Conservation (phyloP, 2,329 filamentous ascomycete species). For the Aspergillus hortae region DNA sequence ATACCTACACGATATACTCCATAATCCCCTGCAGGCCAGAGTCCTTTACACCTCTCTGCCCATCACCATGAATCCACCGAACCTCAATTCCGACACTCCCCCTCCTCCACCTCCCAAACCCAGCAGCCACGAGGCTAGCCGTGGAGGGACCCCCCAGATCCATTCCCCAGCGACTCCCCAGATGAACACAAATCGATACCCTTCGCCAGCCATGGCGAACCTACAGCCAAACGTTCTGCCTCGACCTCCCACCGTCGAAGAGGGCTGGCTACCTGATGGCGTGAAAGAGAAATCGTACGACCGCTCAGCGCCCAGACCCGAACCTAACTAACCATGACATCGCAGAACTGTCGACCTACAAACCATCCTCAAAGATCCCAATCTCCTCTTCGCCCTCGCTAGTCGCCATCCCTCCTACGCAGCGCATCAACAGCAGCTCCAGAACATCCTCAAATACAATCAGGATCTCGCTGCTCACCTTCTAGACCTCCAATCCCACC, state of each 20-base stretch:
- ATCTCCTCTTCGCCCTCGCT: conserved; percentile 71
- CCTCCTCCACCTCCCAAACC: conserved; percentile 72
- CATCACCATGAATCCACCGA: neutral
- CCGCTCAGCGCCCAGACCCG: too few relatives aligned
- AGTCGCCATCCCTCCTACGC: conserved; percentile 70
- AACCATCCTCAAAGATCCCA: conserved; percentile 67
- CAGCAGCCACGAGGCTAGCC: conserved; percentile 64
- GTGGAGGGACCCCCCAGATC: conserved; percentile 60
- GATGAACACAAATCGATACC: conserved; percentile 6
- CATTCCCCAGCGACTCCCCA: conserved; percentile 45
- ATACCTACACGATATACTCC: too few relatives aligned
- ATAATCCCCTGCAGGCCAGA: too few relatives aligned
- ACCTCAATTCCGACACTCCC: conserved; percentile 51
- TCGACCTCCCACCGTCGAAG: conserved; percentile 48
- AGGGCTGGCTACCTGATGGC: conserved; percentile 70
- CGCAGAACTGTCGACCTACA: conserved; percentile 55
- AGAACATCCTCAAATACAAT: conserved; percentile 66
- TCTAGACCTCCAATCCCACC: conserved; percentile 43
- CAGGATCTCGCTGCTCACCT: conserved; percentile 59
- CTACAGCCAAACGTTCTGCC: conserved; percentile 17
- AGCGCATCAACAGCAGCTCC: conserved; percentile 62
- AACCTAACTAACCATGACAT: neutral
- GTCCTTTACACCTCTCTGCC: neutral
- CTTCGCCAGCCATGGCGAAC: conserved; percentile 9
- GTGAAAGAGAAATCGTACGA: conserved; percentile 79